Percentiles rank a stretch among this genome's conserved stretches.
phyloP scores from a whole-genome alignment of 176 grass and related monocot species.

The Avena eriantha region DNA sequence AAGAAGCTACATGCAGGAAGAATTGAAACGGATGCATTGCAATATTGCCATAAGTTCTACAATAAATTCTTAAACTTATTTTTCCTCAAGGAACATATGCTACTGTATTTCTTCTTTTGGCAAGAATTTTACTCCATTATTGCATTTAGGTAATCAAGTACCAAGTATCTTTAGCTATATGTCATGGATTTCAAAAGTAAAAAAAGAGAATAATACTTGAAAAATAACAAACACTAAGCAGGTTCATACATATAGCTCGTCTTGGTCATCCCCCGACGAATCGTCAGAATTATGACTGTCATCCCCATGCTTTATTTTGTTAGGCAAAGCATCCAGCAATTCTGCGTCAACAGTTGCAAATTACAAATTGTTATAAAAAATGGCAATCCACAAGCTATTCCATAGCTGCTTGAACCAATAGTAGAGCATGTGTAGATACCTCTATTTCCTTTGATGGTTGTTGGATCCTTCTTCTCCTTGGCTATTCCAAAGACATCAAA shows the following conservation, averaged over 20 bases:
- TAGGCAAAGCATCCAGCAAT: constrained; percentile 80
- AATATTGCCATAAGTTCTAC: neutral
- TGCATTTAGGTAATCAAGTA: neutral
- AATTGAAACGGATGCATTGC: neutral
- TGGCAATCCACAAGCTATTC: neutral
- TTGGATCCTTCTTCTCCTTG: constrained; percentile 94
- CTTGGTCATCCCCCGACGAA: constrained; percentile 61
- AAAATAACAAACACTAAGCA: neutral
- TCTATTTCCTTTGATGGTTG: constrained; percentile 86
- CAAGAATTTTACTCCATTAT: neutral
- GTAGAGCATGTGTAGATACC: constrained; percentile 48
- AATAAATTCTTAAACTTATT: neutral
- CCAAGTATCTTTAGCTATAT: neutral
- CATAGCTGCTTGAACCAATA: neutral
- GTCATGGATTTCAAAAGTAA: constrained; percentile 14
- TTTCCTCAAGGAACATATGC: neutral
- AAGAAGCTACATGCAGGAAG: no score
- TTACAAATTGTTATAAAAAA: neutral
- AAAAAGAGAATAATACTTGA: neutral
- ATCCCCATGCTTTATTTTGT: constrained; percentile 81
- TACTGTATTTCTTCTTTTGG: neutral
- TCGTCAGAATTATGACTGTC: constrained; percentile 57
- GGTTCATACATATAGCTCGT: constrained; percentile 60
- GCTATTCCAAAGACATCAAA: constrained; percentile 92
- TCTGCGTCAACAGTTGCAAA: constrained; percentile 46